phyloP scores from a whole-genome alignment of 148 eudicot species.

The Vaccinium darrowii region DNA sequence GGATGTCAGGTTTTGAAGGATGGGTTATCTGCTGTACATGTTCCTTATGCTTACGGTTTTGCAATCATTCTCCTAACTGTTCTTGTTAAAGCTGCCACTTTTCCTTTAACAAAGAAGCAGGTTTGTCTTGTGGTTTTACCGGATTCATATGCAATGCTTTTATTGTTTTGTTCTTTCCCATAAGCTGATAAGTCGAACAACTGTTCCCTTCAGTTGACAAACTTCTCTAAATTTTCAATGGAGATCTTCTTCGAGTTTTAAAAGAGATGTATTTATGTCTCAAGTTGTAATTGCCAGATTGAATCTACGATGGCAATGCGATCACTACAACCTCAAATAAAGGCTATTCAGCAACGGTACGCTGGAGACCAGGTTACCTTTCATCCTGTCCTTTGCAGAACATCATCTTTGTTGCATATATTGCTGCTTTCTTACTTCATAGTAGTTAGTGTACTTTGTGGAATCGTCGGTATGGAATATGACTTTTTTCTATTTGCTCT shows the following conservation, averaged over 20 bases:
- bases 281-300: conserved; percentile 41
- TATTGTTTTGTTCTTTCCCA: not conserved
- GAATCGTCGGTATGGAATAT: not conserved
- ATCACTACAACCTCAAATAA: conserved; percentile 92
- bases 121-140: conserved; percentile 27
- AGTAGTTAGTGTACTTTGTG: not conserved
- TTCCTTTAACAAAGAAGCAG: conserved; percentile 73
- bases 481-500: not conserved
- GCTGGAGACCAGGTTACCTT: conserved; percentile 91
- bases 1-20: conserved; percentile 51
- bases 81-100: conserved; percentile 65
- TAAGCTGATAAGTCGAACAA: not conserved
- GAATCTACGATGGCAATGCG: conserved; percentile 95
- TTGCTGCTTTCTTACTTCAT: not conserved
- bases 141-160: not conserved
- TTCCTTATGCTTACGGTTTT: conserved; percentile 67
- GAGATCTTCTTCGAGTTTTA: not conserved
- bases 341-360: conserved; percentile 88
- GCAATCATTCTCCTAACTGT: conserved; percentile 68
- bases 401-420: not conserved
- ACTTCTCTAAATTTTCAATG: not conserved
- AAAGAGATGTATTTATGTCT: not conserved
- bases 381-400: conserved; percentile 11
- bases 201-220: not conserved
- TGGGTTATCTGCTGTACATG: conserved; percentile 55